Evolutionary conservation across 2,329 filamentous ascomycete genomes (phyloP).

Genomic region (Fusarium xyrophilum): DNA sequence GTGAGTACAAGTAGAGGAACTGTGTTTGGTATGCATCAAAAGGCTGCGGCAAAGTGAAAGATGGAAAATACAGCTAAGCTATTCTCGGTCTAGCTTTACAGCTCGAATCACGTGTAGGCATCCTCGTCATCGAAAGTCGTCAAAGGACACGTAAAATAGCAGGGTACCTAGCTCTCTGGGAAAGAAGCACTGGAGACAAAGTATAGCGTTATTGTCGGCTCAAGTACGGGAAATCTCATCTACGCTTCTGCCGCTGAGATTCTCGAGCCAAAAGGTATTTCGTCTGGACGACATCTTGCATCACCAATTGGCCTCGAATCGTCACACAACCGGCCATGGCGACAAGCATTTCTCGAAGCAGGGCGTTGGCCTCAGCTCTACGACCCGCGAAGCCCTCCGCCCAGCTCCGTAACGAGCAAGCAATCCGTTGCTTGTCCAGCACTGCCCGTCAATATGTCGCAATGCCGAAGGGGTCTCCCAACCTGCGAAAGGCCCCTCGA

Average conservation of each 20-base stretch:
- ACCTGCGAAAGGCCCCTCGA: constrained; percentile 71
- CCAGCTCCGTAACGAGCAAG: constrained; percentile 50
- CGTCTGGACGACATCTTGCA: constrained; percentile 37
- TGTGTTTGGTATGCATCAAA: constrained; percentile 41
- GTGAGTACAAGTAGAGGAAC: constrained; percentile 37
- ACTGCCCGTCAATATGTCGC: constrained; percentile 59
- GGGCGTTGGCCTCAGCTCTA: constrained; percentile 63
- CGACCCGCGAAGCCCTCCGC: constrained; percentile 58
- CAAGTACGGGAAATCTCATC: constrained; percentile 40
- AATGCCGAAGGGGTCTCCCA: constrained; percentile 66
- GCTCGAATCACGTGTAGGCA: constrained; percentile 34
- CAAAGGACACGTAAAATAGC: constrained; percentile 7
- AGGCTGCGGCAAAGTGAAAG: constrained; percentile 44
- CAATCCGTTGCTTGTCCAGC: constrained; percentile 58
- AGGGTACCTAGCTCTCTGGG: constrained; percentile 13
- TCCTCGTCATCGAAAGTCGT: constrained; percentile 5
- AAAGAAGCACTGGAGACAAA: neutral
- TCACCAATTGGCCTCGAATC: constrained; percentile 56
- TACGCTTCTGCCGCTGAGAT: constrained; percentile 33
- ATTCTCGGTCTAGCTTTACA: constrained; percentile 20
- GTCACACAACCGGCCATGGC: constrained; percentile 59
- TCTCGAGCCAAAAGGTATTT: constrained; percentile 41
- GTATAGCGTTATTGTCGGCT: constrained; percentile 41
- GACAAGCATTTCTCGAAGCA: constrained; percentile 64
- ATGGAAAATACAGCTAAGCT: constrained; percentile 38